Evolutionary conservation across 768 basidiomycete genomes (phyloP).

Genomic region (Hygrocybe punicea): DNA sequence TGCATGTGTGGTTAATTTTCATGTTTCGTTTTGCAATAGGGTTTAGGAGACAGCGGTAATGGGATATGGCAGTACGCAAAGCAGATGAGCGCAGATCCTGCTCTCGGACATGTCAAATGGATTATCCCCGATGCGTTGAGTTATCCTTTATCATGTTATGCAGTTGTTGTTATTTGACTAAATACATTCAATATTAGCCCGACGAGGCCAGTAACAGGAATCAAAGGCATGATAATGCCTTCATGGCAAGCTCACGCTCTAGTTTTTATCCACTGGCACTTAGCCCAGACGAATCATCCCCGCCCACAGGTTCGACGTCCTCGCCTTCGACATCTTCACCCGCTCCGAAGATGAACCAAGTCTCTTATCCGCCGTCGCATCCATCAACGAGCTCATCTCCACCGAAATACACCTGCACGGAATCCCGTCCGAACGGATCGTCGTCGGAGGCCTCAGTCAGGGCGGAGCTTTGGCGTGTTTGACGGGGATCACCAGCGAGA

Average conservation of each 20-base stretch:
- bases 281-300: background rate
- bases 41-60: conserved; percentile 47
- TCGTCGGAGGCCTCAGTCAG: conserved; percentile 75
- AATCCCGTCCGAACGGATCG: conserved; percentile 54
- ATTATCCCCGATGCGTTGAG: conserved; percentile 59
- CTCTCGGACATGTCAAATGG: conserved; percentile 62
- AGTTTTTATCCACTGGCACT: background rate
- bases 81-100: conserved; percentile 37
- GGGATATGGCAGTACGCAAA: conserved; percentile 57
- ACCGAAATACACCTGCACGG: conserved; percentile 52
- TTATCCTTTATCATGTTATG: background rate
- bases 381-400: conserved; percentile 55
- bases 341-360: conserved; percentile 55
- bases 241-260: conserved; percentile 42
- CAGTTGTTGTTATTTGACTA: background rate
- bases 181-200: conserved; percentile 18
- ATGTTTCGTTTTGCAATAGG: conserved; percentile 27
- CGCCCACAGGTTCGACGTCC: conserved; percentile 52
- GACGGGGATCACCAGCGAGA: conserved; percentile 47
- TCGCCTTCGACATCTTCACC: conserved; percentile 42
- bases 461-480: conserved; percentile 61
- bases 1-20: conserved; percentile 2
- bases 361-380: conserved; percentile 47
- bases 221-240: conserved; percentile 49
- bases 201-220: conserved; percentile 51